phyloP scores from a whole-genome alignment of 495 filamentous ascomycete species.

The Podospora didyma region DNA sequence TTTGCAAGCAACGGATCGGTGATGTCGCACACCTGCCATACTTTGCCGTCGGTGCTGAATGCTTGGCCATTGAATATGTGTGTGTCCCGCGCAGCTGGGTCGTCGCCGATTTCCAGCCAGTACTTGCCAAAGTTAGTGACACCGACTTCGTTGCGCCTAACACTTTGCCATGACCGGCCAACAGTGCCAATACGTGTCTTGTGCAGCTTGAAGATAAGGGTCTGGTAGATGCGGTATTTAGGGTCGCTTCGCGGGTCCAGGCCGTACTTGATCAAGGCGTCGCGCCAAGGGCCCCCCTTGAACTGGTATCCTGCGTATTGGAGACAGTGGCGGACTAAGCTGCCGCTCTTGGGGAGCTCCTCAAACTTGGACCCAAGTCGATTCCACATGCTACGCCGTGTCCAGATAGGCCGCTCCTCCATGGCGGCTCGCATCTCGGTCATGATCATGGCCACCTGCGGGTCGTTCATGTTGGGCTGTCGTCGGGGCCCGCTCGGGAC shows the following conservation, averaged over 20 bases:
- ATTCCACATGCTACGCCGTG: constrained; percentile 73
- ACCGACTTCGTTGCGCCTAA: constrained; percentile 25
- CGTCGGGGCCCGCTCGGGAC: constrained; percentile 33
- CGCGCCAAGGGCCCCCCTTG: constrained; percentile 83
- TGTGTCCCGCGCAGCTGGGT: constrained; percentile 37
- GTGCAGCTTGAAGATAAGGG: constrained; percentile 68
- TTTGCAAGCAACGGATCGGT: constrained; percentile 64
- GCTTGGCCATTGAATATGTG: constrained; percentile 79
- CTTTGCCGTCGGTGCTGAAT: constrained; percentile 68
- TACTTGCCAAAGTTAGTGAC: constrained; percentile 31
- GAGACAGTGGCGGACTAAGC: constrained; percentile 58
- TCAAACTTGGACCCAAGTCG: constrained; percentile 47
- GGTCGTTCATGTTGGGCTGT: constrained; percentile 40
- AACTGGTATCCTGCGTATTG: constrained; percentile 87
- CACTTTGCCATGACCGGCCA: constrained; percentile 42
- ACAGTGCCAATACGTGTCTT: constrained; percentile 39
- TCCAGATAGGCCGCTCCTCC: constrained; percentile 77
- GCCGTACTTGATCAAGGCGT: constrained; percentile 78
- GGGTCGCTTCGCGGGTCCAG: constrained; percentile 77
- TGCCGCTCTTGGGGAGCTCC: constrained; percentile 33
- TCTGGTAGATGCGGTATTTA: constrained; percentile 77
- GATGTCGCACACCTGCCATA: constrained; percentile 93
- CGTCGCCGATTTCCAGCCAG: constrained; percentile 32
- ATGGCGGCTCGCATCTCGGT: constrained; percentile 56
- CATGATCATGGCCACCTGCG: constrained; percentile 55